These are phyloP conservation scores for Leccinum disarticulatum DNA, from an alignment of 768 basidiomycete species.

Conservation along the genomic window DNA sequence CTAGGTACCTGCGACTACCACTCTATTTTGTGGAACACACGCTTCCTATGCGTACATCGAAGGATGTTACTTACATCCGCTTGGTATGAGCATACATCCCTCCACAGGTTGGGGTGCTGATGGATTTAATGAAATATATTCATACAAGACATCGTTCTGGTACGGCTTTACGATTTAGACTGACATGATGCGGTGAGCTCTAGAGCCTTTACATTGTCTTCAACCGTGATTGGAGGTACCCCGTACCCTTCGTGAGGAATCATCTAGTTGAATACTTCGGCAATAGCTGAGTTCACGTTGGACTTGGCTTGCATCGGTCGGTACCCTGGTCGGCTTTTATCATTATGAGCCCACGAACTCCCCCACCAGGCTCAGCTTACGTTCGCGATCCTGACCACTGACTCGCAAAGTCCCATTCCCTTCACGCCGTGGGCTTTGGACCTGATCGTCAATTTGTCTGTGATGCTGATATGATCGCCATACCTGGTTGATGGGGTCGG, in stretches of 20 bases:
- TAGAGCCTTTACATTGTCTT: slow-evolving; percentile 28
- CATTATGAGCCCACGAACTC: neutral
- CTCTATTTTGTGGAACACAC: slow-evolving; percentile 12
- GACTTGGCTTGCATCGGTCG: slow-evolving; percentile 21
- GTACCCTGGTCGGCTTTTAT: neutral
- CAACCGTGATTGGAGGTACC: slow-evolving; percentile 20
- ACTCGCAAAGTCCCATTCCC: slow-evolving; percentile 2
- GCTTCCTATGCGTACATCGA: slow-evolving; percentile 12
- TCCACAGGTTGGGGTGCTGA: neutral
- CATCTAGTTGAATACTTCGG: neutral
- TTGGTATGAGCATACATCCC: slow-evolving; percentile 5
- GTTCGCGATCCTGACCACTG: slow-evolving; percentile 11
- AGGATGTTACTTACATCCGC: slow-evolving; percentile 15
- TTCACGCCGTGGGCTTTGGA: slow-evolving; percentile 23
- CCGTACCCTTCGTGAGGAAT: slow-evolving; percentile 19
- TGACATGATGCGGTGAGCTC: slow-evolving; percentile 6
- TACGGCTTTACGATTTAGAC: neutral
- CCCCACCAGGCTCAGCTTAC: slow-evolving; percentile 5
- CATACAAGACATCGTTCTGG: slow-evolving; percentile 18
- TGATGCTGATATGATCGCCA: slow-evolving; percentile 22
- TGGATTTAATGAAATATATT: slow-evolving; percentile 3
- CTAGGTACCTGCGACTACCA: slow-evolving; percentile 9
- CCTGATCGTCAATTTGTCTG: slow-evolving; percentile 18
- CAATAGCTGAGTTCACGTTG: neutral
- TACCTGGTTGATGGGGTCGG: slow-evolving; percentile 19